These are phyloP conservation scores for Trypanosomatidae sp. DNA, from an alignment of 208 protist species.

Conservation along the genomic window DNA sequence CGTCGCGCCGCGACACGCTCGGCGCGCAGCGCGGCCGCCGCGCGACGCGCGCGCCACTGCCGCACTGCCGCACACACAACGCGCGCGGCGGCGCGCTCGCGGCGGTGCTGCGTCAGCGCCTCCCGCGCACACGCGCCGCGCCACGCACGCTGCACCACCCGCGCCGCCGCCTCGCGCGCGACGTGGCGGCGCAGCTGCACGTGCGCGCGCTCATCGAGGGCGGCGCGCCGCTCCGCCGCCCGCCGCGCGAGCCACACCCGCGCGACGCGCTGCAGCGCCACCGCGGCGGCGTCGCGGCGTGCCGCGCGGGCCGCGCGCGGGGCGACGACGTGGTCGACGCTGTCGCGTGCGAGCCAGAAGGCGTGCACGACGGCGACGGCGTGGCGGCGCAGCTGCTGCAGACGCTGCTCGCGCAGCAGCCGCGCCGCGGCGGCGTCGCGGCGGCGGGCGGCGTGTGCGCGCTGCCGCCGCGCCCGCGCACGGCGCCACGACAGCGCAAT, in stretches of 20 bases:
- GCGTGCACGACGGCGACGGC: slow-evolving; percentile 32
- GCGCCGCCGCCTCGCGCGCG: slow-evolving; percentile 21
- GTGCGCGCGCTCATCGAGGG: slow-evolving; percentile 8
- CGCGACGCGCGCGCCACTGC: slow-evolving; percentile 25
- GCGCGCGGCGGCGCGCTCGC: slow-evolving; percentile 21
- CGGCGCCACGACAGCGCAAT: no score
- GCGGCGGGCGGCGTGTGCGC: slow-evolving; percentile 33
- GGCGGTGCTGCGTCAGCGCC: slow-evolving; percentile 32
- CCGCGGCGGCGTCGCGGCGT: slow-evolving; percentile 17
- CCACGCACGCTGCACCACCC: slow-evolving; percentile 70
- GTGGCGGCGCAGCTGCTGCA: slow-evolving; percentile 22
- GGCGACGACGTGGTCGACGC: slow-evolving; percentile 25
- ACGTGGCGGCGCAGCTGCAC: slow-evolving; percentile 13
- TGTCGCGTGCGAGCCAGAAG: slow-evolving; percentile 18
- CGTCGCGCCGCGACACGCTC: slow-evolving; percentile 9
- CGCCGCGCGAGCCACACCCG: slow-evolving; percentile 28
- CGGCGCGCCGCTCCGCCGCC: slow-evolving; percentile 19
- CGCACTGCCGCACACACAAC: slow-evolving; percentile 39
- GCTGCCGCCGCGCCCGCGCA: slow-evolving; percentile 15
- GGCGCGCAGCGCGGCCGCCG: slow-evolving; percentile 29
- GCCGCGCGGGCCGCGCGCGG: slow-evolving; percentile 30
- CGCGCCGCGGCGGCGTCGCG: slow-evolving; percentile 54
- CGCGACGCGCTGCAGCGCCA: slow-evolving; percentile 38
- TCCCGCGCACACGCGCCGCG: slow-evolving; percentile 47
- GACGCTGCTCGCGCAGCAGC: slow-evolving; percentile 24